Base-by-base conservation (phyloP, 768 basidiomycete genomes). In the Kwoniella sp. region DNA sequence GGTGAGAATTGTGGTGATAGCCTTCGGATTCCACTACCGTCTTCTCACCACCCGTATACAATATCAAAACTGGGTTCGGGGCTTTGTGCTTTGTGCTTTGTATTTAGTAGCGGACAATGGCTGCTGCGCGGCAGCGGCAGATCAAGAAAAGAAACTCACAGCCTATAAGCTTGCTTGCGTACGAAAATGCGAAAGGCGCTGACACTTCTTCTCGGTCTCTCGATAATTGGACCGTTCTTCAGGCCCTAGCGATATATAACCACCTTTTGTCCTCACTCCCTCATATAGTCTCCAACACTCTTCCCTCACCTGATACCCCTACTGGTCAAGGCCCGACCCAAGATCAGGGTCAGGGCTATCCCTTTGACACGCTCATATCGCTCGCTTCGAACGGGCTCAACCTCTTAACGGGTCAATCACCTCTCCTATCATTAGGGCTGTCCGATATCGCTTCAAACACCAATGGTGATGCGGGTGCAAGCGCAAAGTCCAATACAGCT, bases 1-100 rank as follows among this genome's bases (percentile, higher is more conserved):
- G 55, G 68, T 71, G 50, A 67, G 17, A 9, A 61, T 24, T 7
- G 44, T 27, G n/a, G n/a, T n/a, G n/a, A n/a, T n/a, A n/a, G n/a
- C n/a, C n/a, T n/a, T n/a, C n/a, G n/a, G n/a, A n/a, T n/a, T n/a
- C n/a, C n/a, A n/a, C n/a, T n/a, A n/a, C n/a, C n/a, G n/a, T n/a
- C n/a, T n/a, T n/a, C n/a, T n/a, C n/a, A n/a, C n/a, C n/a, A n/a
- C n/a, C n/a, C n/a, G n/a, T n/a, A n/a, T n/a, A n/a, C n/a, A n/a
- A n/a, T n/a, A n/a, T n/a, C n/a, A n/a, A n/a, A n/a, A n/a, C n/a
- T n/a, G n/a, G n/a, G n/a, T n/a, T n/a, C n/a, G n/a, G n/a, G n/a
- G n/a, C n/a, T n/a, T n/a, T n/a, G n/a, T n/a, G n/a, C n/a, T n/a
- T n/a, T n/a, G n/a, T n/a, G n/a, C n/a, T n/a, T n/a, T n/a, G n/a